A percentile compares a stretch with the other conserved stretches of the same genome.
These are phyloP conservation scores for Medicago lupulina DNA, from an alignment of 306 rosid species.

Conservation along the genomic window DNA sequence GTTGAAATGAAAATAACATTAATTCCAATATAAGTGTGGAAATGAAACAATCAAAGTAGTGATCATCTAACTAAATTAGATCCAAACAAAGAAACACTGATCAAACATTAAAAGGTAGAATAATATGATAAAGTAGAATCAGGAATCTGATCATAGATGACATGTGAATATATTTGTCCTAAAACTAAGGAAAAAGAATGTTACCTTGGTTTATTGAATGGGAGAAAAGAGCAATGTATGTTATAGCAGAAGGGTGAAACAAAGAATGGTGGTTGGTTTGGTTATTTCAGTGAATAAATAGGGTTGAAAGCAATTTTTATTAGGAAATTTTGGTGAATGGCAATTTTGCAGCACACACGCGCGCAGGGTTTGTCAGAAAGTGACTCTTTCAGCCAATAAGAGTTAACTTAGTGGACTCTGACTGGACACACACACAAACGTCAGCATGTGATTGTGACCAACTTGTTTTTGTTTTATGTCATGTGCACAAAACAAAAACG, in stretches of 20 bases:
- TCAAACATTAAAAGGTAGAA: conserved; percentile 27
- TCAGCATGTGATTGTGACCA: not conserved
- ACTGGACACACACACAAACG: not conserved
- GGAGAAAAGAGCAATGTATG: not conserved
- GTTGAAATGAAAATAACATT: not conserved
- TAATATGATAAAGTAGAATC: not conserved
- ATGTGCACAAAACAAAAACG: not conserved
- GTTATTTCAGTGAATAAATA: conserved; percentile 1
- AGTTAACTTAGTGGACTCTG: not conserved
- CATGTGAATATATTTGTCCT: too few relatives aligned
- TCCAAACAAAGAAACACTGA: conserved; percentile 1
- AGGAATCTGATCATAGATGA: conserved; percentile 23
- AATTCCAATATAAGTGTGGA: conserved; percentile 9
- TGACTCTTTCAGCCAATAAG: not conserved
- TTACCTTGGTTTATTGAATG: conserved; percentile 37
- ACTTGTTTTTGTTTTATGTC: not conserved
- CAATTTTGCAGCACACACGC: not conserved
- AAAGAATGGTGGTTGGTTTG: not conserved
- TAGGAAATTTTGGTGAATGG: conserved; percentile 24
- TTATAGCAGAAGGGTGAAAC: not conserved
- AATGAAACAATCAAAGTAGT: not conserved
- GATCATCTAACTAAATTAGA: conserved; percentile 29
- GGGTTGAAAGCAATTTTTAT: not conserved
- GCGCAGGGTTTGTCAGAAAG: not conserved
- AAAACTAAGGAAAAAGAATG: not conserved